Conservation (phyloP, 1,284 basidiomycete species). For the Microbotryomycetes sp. region DNA sequence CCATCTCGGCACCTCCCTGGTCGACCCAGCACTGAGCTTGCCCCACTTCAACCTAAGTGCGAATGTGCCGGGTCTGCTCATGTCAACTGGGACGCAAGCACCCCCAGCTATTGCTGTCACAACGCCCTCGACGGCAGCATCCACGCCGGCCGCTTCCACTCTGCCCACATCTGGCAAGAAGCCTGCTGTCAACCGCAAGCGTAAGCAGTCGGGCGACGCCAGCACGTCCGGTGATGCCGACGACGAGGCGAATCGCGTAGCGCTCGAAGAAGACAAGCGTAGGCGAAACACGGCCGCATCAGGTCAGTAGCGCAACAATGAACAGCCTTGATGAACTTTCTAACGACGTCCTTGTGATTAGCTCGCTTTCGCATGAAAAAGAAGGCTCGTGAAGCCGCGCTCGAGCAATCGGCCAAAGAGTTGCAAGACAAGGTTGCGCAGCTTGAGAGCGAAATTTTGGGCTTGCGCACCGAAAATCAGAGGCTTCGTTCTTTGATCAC, state of each 20-base stretch:
- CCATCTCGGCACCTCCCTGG: conserved; percentile 2
- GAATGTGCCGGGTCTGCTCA: background rate
- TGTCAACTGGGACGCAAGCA: background rate
- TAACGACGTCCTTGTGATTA: too few species aligned
- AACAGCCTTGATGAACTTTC: background rate
- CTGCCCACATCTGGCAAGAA: background rate
- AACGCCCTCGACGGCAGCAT: conserved; percentile 1
- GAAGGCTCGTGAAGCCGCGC: conserved; percentile 91
- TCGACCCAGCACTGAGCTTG: conserved; percentile 23
- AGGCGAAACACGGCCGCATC: conserved; percentile 91
- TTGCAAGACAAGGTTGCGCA: conserved; percentile 73
- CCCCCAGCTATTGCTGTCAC: background rate
- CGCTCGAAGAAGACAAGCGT: conserved; percentile 73
- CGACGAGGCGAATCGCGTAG: conserved; percentile 25
- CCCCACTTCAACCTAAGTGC: background rate
- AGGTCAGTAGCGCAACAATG: conserved; percentile 22
- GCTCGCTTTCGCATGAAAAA: conserved; percentile 98
- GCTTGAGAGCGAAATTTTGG: conserved; percentile 84
- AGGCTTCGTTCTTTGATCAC: conserved; percentile 91
- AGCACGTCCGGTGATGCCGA: conserved; percentile 3
- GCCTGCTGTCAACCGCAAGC: background rate
- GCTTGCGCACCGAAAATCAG: conserved; percentile 82
- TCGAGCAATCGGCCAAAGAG: conserved; percentile 83
- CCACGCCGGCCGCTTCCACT: background rate
- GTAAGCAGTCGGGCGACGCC: background rate